Base-by-base conservation (phyloP, 2,329 filamentous ascomycete genomes). In the Beauveria caledonica region DNA sequence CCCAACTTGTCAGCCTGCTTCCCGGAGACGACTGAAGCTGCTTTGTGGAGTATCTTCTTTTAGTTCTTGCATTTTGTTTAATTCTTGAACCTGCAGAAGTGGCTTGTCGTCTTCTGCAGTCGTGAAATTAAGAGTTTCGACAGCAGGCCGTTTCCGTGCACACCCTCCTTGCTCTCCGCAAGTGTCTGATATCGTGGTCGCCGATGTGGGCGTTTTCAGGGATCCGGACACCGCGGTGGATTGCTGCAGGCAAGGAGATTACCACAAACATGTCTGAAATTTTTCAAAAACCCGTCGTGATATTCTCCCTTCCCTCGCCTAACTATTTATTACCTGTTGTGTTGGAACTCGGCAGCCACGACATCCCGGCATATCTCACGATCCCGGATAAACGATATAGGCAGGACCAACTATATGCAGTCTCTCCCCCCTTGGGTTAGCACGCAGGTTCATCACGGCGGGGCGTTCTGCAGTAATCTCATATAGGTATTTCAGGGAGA, bases 341-440 rank as follows among this genome's bases (percentile, higher is more conserved):
- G 7, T 44, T 50, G 40, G 19, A 36, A 13, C 40, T 42, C 40
- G n/a, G n/a, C 19, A n/a, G n/a, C 42, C 29, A 8, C 19, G 25
- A 29, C 40, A 17, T 33, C 54, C 45, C 55, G 45, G 46, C 55
- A 58, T 51, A 58, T 58, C 44, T 50, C 42, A 45, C 19, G 54
- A 57, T 58, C 55, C 45, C 50, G 51, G 51, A 40, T 17, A 17
- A 17, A n/a, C 25, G 33, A 21, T 42, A 50, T 51, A 57, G 42
- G 54, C 42, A n/a, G 53, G 36, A 4, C 39, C 23, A 11, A 21
- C 5, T n/a, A 11, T 39, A 57, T 40, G 54, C 54, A 27, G 19
- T 39, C 11, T 33, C 29, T 33, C 13, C 42, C 42, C 42, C 54
- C 33, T 36, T 57, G 42, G 48, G 39, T 25, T 49, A 57, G 29